Percentiles rank a stretch among this genome's conserved stretches.
These are phyloP conservation scores for Kitagawia praeruptora DNA, from an alignment of 129 eudicot species.

Conservation along the genomic window DNA sequence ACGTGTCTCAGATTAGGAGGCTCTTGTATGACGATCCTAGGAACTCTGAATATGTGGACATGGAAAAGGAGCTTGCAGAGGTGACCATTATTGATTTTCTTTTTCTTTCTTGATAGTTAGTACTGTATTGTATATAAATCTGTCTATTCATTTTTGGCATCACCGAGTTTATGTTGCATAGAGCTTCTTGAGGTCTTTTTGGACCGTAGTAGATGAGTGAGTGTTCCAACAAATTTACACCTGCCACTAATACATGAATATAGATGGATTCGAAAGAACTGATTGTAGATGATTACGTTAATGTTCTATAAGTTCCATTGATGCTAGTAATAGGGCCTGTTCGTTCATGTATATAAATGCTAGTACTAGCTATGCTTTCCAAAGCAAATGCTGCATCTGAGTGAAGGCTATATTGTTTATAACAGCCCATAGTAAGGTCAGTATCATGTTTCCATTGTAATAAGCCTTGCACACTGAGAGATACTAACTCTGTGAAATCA, in stretches of 20 bases:
- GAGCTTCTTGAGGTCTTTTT: neutral
- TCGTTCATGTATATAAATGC: neutral
- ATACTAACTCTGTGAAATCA: constrained; percentile 16
- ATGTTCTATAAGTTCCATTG: neutral
- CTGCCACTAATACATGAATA: neutral
- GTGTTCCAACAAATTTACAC: neutral
- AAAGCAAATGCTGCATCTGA: neutral
- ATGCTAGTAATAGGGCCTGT: neutral
- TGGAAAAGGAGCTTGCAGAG: constrained; percentile 95
- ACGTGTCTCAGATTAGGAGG: constrained; percentile 51
- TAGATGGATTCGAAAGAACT: neutral
- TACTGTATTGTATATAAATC: neutral
- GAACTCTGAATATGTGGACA: constrained; percentile 73
- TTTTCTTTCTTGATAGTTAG: neutral
- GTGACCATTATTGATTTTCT: constrained; percentile 32
- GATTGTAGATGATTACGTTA: neutral
- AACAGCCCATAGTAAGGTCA: constrained; percentile 24
- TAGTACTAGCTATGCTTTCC: neutral
- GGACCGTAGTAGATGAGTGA: neutral
- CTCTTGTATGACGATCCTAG: constrained; percentile 76
- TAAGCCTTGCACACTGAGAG: neutral
- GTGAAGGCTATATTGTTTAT: too few relatives aligned
- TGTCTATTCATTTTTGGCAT: neutral
- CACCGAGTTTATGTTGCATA: neutral
- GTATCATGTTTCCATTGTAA: neutral